Conservation (phyloP, 495 filamentous ascomycete genomes). For the Neurospora sp. region DNA sequence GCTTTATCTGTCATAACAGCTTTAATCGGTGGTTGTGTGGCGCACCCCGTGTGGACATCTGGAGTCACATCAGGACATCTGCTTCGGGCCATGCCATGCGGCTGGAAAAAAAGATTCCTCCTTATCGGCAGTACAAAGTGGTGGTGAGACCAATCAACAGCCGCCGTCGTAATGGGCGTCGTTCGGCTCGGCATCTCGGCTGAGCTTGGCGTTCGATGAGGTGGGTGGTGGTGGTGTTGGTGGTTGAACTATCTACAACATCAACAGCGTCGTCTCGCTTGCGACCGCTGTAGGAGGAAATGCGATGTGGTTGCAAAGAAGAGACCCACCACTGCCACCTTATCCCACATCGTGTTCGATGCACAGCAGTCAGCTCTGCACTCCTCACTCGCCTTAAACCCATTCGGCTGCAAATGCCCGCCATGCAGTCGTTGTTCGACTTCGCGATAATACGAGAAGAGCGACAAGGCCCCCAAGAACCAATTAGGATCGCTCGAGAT, state of each 20-base stretch:
- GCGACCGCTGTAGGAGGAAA: not conserved
- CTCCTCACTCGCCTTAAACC: not conserved
- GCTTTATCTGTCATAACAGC: not conserved
- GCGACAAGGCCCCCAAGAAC: not conserved
- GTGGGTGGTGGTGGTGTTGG: not conserved
- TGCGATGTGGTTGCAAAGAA: not conserved
- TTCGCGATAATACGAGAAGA: not conserved
- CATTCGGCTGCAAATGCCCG: not conserved
- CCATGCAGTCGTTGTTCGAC: not conserved
- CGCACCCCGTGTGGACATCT: not conserved
- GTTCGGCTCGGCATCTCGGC: not conserved
- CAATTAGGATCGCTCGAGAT: not conserved
- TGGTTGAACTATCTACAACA: not conserved
- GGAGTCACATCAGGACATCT: not conserved
- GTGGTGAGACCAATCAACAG: not conserved
- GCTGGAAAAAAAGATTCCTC: not conserved
- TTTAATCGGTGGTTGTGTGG: not conserved
- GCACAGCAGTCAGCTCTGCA: not conserved
- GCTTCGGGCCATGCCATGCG: not conserved
- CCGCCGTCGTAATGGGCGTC: too few relatives aligned
- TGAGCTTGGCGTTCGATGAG: not conserved
- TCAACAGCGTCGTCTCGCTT: not conserved
- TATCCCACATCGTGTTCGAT: not conserved
- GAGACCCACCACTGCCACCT: not conserved
- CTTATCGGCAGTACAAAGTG: not conserved